phyloP scores from a whole-genome alignment of 176 grass and related monocot genomes.

The Dendrocalamus sinicus region DNA sequence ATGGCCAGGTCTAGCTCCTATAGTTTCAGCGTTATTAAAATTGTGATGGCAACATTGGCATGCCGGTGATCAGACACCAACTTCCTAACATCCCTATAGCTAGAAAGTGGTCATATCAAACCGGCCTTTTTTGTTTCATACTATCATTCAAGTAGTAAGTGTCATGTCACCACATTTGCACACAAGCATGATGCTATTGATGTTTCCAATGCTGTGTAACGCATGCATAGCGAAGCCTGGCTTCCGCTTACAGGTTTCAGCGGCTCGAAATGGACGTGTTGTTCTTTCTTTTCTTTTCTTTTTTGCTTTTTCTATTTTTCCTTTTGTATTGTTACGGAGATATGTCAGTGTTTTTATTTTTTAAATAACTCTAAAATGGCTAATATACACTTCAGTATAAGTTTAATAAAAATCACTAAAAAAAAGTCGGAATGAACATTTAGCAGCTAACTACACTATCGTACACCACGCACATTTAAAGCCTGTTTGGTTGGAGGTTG shows the following conservation, averaged over 20 bases:
- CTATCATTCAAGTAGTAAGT: constrained; percentile 5
- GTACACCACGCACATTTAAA: background rate
- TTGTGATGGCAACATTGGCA: background rate
- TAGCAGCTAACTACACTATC: background rate
- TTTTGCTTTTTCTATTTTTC: too few species aligned
- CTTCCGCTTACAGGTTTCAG: background rate
- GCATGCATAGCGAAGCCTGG: constrained; percentile 13
- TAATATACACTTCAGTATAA: too few species aligned
- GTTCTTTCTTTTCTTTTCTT: too few species aligned
- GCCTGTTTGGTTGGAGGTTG: too few species aligned
- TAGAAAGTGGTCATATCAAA: background rate
- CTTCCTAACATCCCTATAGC: background rate
- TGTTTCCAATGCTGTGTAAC: background rate
- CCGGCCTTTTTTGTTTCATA: background rate
- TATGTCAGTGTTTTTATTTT: too few species aligned
- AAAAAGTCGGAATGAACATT: too few species aligned
- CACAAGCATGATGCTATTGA: constrained; percentile 2
- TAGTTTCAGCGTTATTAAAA: background rate
- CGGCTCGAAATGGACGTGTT: too few species aligned
- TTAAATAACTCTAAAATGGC: too few species aligned
- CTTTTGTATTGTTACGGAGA: too few species aligned
- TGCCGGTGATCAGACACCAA: background rate
- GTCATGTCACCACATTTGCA: constrained; percentile 46
- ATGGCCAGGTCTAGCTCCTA: background rate
- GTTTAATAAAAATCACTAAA: too few species aligned